Percentiles rank a stretch among this genome's conserved stretches.
phyloP scores from a whole-genome alignment of 257 asterid genomes.

The Rhazya stricta region DNA sequence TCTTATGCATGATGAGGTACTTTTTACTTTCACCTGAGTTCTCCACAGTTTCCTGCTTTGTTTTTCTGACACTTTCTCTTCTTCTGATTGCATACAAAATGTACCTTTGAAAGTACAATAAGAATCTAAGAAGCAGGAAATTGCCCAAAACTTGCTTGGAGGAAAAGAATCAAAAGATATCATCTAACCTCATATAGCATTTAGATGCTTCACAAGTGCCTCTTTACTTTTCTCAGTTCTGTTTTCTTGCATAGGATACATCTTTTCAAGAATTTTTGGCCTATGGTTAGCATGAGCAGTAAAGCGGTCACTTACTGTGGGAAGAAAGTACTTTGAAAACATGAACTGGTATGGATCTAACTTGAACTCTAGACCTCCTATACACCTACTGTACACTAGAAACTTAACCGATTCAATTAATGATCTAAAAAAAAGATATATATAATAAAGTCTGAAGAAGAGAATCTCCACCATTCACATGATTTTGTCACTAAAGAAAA shows the following conservation, averaged over 20 bases:
- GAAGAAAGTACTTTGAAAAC: too few species aligned
- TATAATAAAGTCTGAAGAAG: not conserved
- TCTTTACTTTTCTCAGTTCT: not conserved
- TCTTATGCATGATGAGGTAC: not conserved
- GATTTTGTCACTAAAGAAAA: not conserved
- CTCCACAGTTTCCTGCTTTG: not conserved
- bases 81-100: conserved; percentile 1
- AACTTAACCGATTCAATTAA: not conserved
- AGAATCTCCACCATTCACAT: not conserved
- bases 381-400: too few species aligned
- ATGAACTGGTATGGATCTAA: not conserved
- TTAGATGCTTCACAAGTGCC: conserved; percentile 8
- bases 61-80: conserved; percentile 6
- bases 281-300: not conserved
- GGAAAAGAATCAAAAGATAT: conserved; percentile 11
- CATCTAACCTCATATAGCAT: not conserved
- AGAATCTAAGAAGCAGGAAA: conserved; percentile 8
- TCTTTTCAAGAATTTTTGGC: conserved; percentile 2
- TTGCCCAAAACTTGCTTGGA: conserved; percentile 6
- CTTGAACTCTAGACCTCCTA: too few species aligned
- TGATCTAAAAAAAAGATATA: not conserved
- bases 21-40: not conserved
- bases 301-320: not conserved
- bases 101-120: not conserved
- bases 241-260: conserved; percentile 5